Conservation (phyloP, 1,139 yeast species). For the Taphrina flavorubra region DNA sequence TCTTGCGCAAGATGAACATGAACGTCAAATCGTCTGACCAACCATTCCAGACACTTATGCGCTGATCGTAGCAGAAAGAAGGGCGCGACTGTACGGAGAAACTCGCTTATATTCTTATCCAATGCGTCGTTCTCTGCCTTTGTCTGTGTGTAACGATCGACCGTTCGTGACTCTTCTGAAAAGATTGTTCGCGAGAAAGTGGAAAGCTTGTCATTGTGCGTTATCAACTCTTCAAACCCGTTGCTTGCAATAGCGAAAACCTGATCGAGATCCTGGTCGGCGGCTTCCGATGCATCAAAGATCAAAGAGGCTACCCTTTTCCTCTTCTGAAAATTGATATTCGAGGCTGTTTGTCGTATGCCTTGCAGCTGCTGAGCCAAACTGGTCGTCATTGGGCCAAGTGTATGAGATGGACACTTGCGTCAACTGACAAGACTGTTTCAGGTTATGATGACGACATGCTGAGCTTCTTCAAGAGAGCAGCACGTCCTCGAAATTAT, state of each 20-base stretch:
- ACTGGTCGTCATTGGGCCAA: slow-evolving; percentile 53
- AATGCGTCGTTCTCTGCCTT: slow-evolving; percentile 75
- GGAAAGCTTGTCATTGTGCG: slow-evolving; percentile 73
- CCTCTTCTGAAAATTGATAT: slow-evolving; percentile 31
- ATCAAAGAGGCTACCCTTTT: slow-evolving; percentile 62
- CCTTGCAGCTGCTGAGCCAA: slow-evolving; percentile 81
- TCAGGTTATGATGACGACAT: no score
- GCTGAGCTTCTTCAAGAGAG: no score
- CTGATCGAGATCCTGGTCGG: slow-evolving; percentile 88
- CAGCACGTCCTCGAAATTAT: no score
- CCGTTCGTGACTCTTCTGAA: slow-evolving; percentile 74
- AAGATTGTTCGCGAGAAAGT: slow-evolving; percentile 75
- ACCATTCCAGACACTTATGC: slow-evolving; percentile 89
- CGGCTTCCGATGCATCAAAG: slow-evolving; percentile 84
- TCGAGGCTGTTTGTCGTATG: slow-evolving; percentile 53
- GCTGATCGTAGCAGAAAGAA: slow-evolving; percentile 76
- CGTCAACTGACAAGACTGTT: no score
- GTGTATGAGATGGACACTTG: no score
- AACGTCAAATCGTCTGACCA: slow-evolving; percentile 79
- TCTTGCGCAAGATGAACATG: slow-evolving; percentile 80
- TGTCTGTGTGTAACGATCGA: slow-evolving; percentile 76
- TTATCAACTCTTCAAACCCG: slow-evolving; percentile 74
- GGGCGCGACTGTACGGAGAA: slow-evolving; percentile 75
- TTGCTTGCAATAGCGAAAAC: slow-evolving; percentile 74
- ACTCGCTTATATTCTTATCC: slow-evolving; percentile 74